Evolutionary conservation across 305 asterid species (phyloP).

Genomic region (Fraxinus albicans): DNA sequence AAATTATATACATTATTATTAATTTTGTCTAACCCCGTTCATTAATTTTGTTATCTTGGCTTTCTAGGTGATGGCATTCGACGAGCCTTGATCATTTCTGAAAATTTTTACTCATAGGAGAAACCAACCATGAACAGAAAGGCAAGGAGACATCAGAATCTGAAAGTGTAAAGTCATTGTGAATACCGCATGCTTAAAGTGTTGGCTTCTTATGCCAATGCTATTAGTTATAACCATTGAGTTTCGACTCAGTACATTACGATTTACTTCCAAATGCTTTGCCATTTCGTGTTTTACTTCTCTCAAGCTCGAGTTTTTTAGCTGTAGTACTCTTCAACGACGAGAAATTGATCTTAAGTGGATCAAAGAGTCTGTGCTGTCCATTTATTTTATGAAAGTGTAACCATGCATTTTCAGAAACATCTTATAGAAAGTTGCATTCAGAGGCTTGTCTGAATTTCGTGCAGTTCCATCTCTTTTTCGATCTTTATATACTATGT

Average conservation of each 20-base stretch:
- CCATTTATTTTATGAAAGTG: neutral
- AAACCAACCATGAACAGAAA: conserved; percentile 30
- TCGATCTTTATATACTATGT: neutral
- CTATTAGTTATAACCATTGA: conserved; percentile 10
- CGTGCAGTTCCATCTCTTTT: neutral
- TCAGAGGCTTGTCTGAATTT: neutral
- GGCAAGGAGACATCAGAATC: conserved; percentile 22
- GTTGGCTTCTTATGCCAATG: conserved; percentile 26
- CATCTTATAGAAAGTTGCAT: neutral
- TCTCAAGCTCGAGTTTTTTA: neutral
- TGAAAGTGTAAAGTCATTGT: conserved; percentile 44
- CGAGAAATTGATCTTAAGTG: neutral
- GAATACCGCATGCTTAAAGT: conserved; percentile 40
- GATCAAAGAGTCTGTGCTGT: neutral
- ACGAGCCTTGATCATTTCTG: conserved; percentile 54
- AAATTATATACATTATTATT: neutral
- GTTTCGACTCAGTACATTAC: conserved; percentile 9
- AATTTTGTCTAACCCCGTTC: neutral
- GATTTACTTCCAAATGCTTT: conserved; percentile 15
- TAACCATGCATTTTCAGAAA: neutral
- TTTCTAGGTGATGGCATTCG: conserved; percentile 76
- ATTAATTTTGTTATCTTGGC: conserved; percentile 17
- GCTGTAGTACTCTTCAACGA: neutral
- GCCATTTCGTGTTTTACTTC: neutral
- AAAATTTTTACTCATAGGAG: conserved; percentile 36